Percentiles rank a stretch among this genome's conserved stretches.
Evolutionary conservation across 2,329 filamentous ascomycete species (phyloP).

Genomic region (Trichoderma simmonsii): DNA sequence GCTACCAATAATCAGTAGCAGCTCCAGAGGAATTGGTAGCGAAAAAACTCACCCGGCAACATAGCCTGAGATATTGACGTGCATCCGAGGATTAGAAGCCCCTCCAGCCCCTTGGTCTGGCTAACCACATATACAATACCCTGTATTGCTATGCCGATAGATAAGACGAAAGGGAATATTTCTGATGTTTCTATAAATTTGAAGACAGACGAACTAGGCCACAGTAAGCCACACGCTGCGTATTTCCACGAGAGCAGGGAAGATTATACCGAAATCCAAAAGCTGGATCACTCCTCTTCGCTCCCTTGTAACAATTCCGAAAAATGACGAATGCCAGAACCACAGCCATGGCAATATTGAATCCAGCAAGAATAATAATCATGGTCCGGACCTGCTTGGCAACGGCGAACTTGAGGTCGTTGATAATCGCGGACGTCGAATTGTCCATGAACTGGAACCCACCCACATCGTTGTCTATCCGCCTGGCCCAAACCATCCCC

Average conservation of each 20-base stretch:
- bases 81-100: slow-evolving; percentile 52
- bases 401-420: slow-evolving; percentile 50
- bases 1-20: slow-evolving; percentile 42
- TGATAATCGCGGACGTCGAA: slow-evolving; percentile 45
- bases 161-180: slow-evolving; percentile 54
- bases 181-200: slow-evolving; percentile 47
- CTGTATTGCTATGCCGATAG: slow-evolving; percentile 56
- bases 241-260: neutral
- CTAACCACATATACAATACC: slow-evolving; percentile 55
- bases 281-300: slow-evolving; percentile 40
- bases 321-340: slow-evolving; percentile 55
- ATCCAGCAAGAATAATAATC: slow-evolving; percentile 57
- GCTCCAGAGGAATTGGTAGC: neutral
- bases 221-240: neutral
- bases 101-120: slow-evolving; percentile 54
- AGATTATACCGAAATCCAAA: slow-evolving; percentile 42
- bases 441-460: slow-evolving; percentile 38
- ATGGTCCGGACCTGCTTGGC: slow-evolving; percentile 59
- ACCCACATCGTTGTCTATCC: neutral
- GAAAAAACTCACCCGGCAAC: slow-evolving; percentile 51
- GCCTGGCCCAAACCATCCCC: slow-evolving; percentile 21
- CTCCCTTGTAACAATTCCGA: slow-evolving; percentile 51
- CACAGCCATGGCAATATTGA: slow-evolving; percentile 59
- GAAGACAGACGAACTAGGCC: slow-evolving; percentile 36
- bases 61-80: slow-evolving; percentile 54